These are phyloP conservation scores for Acmispon strigosus DNA, from an alignment of 306 rosid species.

Conservation along the genomic window DNA sequence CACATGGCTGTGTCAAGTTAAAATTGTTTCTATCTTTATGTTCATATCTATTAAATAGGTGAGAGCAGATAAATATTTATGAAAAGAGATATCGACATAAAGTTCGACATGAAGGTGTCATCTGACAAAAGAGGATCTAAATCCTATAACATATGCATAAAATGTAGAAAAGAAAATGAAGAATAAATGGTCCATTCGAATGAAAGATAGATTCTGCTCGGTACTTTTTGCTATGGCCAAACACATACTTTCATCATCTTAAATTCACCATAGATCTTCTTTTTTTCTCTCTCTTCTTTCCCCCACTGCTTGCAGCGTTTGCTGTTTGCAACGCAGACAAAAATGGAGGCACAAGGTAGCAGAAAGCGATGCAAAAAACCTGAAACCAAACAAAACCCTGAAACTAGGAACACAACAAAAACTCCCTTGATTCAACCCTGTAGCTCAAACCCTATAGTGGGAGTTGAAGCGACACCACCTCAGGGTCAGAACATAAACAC, in stretches of 20 bases:
- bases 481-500: not conserved
- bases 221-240: not conserved
- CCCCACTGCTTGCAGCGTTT: not conserved
- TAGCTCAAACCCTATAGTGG: conserved; percentile 21
- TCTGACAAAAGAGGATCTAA: too few species aligned
- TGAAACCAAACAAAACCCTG: not conserved
- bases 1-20: too few species aligned
- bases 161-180: not conserved
- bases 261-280: not conserved
- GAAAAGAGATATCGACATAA: too few species aligned
- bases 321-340: not conserved
- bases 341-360: too few species aligned
- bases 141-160: not conserved
- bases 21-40: too few species aligned
- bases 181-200: not conserved
- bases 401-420: not conserved
- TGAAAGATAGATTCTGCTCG: not conserved
- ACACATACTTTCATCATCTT: not conserved
- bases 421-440: not conserved
- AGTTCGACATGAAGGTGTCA: too few species aligned
- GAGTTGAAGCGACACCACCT: too few species aligned
- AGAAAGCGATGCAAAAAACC: too few species aligned
- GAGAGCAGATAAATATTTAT: too few species aligned
- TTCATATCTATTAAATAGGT: too few species aligned
- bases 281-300: not conserved